A percentile compares a stretch with the other conserved stretches of the same genome.
Evolutionary conservation across 768 basidiomycete species (phyloP).

Genomic region (Podaxis sp.): DNA sequence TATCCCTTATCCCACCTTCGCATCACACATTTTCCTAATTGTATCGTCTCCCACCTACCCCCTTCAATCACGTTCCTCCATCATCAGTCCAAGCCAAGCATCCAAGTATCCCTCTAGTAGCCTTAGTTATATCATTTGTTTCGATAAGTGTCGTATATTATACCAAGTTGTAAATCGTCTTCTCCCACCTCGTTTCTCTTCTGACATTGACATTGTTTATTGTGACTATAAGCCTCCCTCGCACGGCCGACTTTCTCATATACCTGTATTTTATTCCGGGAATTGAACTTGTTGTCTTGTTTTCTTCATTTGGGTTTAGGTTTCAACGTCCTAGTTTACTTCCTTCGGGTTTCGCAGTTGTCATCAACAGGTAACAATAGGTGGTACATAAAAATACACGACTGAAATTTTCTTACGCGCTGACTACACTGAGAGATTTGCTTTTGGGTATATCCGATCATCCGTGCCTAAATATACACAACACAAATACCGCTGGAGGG

Average conservation of each 20-base stretch:
- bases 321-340: not conserved
- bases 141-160: slow-evolving; percentile 14
- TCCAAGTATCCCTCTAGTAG: slow-evolving; percentile 6
- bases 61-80: not conserved
- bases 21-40: slow-evolving; percentile 4
- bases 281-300: slow-evolving; percentile 4
- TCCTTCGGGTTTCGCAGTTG: not conserved
- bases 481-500: slow-evolving; percentile 1
- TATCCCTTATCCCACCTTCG: slow-evolving; percentile 5
- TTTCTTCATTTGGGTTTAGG: slow-evolving; percentile 1
- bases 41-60: slow-evolving; percentile 2
- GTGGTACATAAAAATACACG: not conserved
- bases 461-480: not conserved
- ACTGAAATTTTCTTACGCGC: not conserved
- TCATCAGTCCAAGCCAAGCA: not conserved
- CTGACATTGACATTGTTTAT: not conserved
- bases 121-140: slow-evolving; percentile 11
- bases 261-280: slow-evolving; percentile 12
- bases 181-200: not conserved
- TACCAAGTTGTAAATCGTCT: slow-evolving; percentile 3
- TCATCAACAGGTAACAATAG: not conserved
- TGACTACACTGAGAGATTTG: not conserved
- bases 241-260: not conserved
- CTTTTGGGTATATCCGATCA: not conserved
- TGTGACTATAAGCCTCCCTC: not conserved